phyloP scores from a whole-genome alignment of 352 stramenopile species.

The Phytophthora melonis region DNA sequence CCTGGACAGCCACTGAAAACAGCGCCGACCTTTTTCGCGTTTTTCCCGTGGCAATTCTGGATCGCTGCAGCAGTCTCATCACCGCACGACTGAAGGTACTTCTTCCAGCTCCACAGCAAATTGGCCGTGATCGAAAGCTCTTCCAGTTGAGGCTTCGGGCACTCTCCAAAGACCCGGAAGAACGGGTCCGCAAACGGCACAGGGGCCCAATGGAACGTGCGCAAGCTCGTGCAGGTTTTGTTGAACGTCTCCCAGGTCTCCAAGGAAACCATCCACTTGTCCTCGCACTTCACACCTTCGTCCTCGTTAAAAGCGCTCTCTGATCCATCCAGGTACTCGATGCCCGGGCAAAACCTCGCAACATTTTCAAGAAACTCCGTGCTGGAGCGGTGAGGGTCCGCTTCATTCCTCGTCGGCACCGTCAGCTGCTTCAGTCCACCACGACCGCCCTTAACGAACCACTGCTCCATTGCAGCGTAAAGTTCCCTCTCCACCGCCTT shows the following conservation, averaged over 20 bases:
- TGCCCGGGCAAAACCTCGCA: slow-evolving; percentile 25
- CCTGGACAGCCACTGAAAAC: slow-evolving; percentile 36
- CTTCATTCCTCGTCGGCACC: slow-evolving; percentile 23
- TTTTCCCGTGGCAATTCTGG: slow-evolving; percentile 15
- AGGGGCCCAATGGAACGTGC: slow-evolving; percentile 34
- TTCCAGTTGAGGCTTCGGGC: slow-evolving; percentile 39
- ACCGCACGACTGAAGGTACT: slow-evolving; percentile 28
- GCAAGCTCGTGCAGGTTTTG: slow-evolving; percentile 28
- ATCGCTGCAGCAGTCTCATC: slow-evolving; percentile 3
- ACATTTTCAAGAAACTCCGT: slow-evolving; percentile 39
- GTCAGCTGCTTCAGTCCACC: slow-evolving; percentile 39
- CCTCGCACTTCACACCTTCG: slow-evolving; percentile 33
- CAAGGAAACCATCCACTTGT: slow-evolving; percentile 38
- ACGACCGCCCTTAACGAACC: slow-evolving; percentile 16
- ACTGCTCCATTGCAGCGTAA: slow-evolving; percentile 29
- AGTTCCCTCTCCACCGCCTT: slow-evolving; percentile 16
- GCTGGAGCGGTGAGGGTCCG: slow-evolving; percentile 13
- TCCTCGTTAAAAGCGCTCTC: slow-evolving; percentile 11
- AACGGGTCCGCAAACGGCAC: slow-evolving; percentile 44
- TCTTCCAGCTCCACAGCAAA: slow-evolving; percentile 47
- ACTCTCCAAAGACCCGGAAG: slow-evolving; percentile 40
- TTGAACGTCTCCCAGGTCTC: slow-evolving; percentile 39
- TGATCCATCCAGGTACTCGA: slow-evolving; percentile 40
- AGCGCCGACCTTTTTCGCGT: slow-evolving; percentile 22
- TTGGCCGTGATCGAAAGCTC: slow-evolving; percentile 31